Evolutionary conservation across 768 basidiomycete genomes (phyloP).

Genomic region (Dioszegia aurantiaca): DNA sequence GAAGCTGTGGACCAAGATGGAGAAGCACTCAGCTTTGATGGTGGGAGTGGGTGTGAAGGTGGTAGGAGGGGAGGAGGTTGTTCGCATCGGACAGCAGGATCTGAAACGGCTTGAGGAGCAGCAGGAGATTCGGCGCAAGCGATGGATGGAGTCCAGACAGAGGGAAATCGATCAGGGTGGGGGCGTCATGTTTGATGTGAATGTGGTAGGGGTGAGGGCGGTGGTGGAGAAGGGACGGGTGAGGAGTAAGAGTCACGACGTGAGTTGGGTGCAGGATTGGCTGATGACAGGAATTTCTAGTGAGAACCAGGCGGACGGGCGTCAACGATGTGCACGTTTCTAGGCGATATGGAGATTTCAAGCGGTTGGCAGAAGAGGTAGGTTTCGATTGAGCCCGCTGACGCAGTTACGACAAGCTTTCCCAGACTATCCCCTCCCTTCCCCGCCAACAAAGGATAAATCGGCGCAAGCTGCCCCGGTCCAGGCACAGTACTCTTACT

Average conservation of each 20-base stretch:
- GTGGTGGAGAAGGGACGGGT: conserved; percentile 81
- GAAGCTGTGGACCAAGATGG: conserved; percentile 71
- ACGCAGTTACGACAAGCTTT: conserved; percentile 77
- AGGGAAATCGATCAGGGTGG: conserved; percentile 17
- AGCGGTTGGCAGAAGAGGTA: conserved; percentile 79
- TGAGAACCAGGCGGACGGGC: conserved; percentile 74
- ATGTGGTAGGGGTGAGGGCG: conserved; percentile 81
- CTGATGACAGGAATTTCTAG: conserved; percentile 78
- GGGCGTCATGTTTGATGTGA: conserved; percentile 68
- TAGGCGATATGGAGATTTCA: conserved; percentile 92
- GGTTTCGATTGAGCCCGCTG: conserved; percentile 27
- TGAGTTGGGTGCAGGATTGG: conserved; percentile 52
- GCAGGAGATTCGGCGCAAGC: conserved; percentile 60
- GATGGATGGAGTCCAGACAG: conserved; percentile 52
- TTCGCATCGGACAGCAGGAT: conserved; percentile 81
- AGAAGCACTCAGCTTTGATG: conserved; percentile 80
- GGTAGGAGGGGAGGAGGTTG: conserved; percentile 70
- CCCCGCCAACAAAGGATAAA: conserved; percentile 82
- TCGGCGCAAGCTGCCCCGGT: conserved; percentile 56
- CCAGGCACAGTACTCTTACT: conserved; percentile 37
- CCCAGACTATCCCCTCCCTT: conserved; percentile 73
- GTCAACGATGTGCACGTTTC: conserved; percentile 80
- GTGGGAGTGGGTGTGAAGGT: conserved; percentile 78
- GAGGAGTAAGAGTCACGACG: conserved; percentile 82
- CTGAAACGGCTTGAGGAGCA: conserved; percentile 72